phyloP scores from a whole-genome alignment of 2,329 filamentous ascomycete species.

The Aphanoascus verrucosus region DNA sequence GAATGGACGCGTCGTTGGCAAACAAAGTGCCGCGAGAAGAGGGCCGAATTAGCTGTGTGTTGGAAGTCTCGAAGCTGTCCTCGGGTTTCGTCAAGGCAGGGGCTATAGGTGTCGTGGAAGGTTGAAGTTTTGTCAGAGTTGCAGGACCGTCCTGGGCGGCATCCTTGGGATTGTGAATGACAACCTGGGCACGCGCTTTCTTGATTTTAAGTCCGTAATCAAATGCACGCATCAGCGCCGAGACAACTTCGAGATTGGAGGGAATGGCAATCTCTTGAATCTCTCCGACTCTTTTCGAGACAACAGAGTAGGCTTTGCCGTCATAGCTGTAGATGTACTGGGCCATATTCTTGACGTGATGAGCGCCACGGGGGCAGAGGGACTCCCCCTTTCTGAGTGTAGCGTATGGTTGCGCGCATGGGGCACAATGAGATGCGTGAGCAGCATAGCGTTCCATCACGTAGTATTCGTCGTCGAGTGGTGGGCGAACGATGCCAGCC shows the following conservation, averaged over 20 bases:
- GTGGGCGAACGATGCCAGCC: conserved; percentile 17
- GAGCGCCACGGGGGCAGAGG: conserved; percentile 28
- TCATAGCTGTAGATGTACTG: conserved; percentile 28
- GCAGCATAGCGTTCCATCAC: conserved; percentile 27
- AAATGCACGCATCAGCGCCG: conserved; percentile 33
- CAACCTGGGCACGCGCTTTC: conserved; percentile 6
- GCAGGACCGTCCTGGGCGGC: background rate
- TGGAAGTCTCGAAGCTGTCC: background rate
- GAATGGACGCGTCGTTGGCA: background rate
- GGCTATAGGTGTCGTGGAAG: background rate
- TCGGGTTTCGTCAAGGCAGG: background rate
- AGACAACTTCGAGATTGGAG: conserved; percentile 25
- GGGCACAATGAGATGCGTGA: conserved; percentile 27
- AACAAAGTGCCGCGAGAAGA: background rate
- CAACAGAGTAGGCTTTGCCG: conserved; percentile 33
- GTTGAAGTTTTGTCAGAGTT: background rate
- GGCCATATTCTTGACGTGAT: conserved; percentile 26
- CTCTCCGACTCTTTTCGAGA: conserved; percentile 32
- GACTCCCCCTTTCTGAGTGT: conserved; percentile 20
- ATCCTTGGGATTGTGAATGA: conserved; percentile 8
- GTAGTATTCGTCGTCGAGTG: conserved; percentile 26
- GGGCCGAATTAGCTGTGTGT: background rate
- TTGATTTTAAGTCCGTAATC: conserved; percentile 29
- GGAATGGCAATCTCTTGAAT: conserved; percentile 36
- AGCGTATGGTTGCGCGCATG: conserved; percentile 25